Conservation (phyloP, 306 rosid species). For the Glycyrrhiza uralensis region DNA sequence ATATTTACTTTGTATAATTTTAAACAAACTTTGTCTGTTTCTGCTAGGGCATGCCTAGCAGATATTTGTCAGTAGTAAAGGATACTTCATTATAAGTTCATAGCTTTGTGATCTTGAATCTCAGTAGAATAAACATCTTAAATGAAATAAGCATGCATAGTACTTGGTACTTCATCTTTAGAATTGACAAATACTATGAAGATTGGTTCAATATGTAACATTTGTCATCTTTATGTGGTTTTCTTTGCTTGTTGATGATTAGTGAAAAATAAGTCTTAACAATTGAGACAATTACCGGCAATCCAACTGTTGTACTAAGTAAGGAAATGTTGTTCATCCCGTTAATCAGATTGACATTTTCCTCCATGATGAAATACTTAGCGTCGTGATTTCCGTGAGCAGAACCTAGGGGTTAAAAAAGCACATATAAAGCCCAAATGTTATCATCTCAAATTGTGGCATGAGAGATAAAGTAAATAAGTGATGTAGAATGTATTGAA, state of each 20-base stretch:
- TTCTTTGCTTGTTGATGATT: slow-evolving; percentile 16
- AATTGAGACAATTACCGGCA: slow-evolving; percentile 57
- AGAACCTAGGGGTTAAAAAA: slow-evolving; percentile 56
- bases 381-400: slow-evolving; percentile 54
- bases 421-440: background rate
- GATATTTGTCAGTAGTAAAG: background rate
- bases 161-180: background rate
- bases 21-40: background rate
- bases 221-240: background rate
- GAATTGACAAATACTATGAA: background rate
- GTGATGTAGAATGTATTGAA: background rate
- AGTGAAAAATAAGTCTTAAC: background rate
- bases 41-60: background rate
- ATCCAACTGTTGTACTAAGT: slow-evolving; percentile 80
- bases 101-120: background rate
- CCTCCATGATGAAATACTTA: slow-evolving; percentile 35
- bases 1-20: background rate
- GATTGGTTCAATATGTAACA: background rate
- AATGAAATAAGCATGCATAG: slow-evolving; percentile 1
- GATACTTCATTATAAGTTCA: background rate
- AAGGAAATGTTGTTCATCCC: slow-evolving; percentile 72
- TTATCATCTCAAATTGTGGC: slow-evolving; percentile 10
- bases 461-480: background rate
- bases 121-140: background rate
- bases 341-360: slow-evolving; percentile 35